Evolutionary conservation across 441 rosid species (phyloP), one percentile per base, ranked within the genome.

Genomic region (Metrosideros polymorpha): DNA sequence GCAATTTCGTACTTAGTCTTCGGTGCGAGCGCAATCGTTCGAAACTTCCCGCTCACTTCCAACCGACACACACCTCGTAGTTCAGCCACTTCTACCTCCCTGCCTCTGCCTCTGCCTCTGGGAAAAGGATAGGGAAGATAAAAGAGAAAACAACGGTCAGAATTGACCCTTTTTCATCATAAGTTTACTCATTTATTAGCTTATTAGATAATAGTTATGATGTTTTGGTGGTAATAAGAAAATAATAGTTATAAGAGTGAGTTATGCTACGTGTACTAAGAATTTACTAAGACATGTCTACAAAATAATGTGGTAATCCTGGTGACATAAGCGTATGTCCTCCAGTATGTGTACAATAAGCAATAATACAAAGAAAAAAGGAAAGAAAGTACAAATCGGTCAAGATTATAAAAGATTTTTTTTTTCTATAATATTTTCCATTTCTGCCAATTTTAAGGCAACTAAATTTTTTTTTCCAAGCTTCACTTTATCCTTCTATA

Each of bases 221-320:
- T n/a, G 32, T n/a, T 57, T n/a, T 7, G 56, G 9, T 53, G 3
- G 56, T 17, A 43, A 12, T 51, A 51, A 53, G 56, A 9, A 22
- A 53, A 27, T 2, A 55, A 25, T 14, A 15, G 9, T 14, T 12
- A 3, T n/a, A 14, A 59, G 0, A 29, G 3, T 3, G 0, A 29
- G 61, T 55, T 14, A 59, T 5, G 17, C 14, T 6, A 14, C 19
- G 6, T 29, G 30, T 29, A 12, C 63, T 12, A 56, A 56, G 63
- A 56, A 27, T 12, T 27, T 27, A 12, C 30, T 12, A 2, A 56
- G 30, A 56, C 2, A 56, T 56, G 27, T 27, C 6, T 12, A 56
- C 30, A 4, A 56, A 18, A 27, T 27, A 3, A 56, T 27, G 63
- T n/a, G 61, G 14, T 6, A 10, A 14, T 10, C 57, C 57, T 22